Percentiles rank a stretch among this genome's conserved stretches.
Conservation (phyloP, 2,329 filamentous ascomycete genomes). For the Trichoderma polysporum region DNA sequence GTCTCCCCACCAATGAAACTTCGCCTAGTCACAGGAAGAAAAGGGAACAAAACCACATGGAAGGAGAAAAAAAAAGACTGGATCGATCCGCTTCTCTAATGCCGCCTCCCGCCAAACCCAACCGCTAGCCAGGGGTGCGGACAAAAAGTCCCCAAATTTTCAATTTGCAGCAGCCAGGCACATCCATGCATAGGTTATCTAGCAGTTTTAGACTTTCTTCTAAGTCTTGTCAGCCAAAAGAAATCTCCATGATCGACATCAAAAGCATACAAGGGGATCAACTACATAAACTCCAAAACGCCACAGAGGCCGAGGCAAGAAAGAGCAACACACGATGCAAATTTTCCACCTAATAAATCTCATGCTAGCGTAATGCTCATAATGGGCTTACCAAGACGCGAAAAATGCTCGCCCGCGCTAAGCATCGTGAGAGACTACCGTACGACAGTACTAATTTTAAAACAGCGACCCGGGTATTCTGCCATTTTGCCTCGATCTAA, state of each 20-base stretch:
- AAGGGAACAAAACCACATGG: background rate
- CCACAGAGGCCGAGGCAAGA: background rate
- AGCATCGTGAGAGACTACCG: background rate
- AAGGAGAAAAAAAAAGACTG: background rate
- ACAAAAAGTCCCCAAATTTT: background rate
- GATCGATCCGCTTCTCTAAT: background rate
- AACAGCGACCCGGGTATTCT: background rate
- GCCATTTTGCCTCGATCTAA: background rate
- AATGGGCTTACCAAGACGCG: background rate
- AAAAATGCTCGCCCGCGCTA: background rate
- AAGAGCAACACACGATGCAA: background rate
- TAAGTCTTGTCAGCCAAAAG: no score
- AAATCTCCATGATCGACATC: background rate
- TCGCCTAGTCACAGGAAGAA: background rate
- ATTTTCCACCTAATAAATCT: background rate
- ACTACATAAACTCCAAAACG: background rate
- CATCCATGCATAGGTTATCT: constrained; percentile 1
- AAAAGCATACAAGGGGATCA: background rate
- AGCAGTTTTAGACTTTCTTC: background rate
- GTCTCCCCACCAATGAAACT: background rate
- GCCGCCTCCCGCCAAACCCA: constrained; percentile 13
- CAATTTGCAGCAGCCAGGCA: background rate
- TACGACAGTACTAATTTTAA: background rate
- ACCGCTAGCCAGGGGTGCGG: constrained; percentile 1
- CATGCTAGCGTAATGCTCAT: background rate